Evolutionary conservation across 257 asterid genomes (phyloP).

Genomic region (Rauvolfia tetraphylla): DNA sequence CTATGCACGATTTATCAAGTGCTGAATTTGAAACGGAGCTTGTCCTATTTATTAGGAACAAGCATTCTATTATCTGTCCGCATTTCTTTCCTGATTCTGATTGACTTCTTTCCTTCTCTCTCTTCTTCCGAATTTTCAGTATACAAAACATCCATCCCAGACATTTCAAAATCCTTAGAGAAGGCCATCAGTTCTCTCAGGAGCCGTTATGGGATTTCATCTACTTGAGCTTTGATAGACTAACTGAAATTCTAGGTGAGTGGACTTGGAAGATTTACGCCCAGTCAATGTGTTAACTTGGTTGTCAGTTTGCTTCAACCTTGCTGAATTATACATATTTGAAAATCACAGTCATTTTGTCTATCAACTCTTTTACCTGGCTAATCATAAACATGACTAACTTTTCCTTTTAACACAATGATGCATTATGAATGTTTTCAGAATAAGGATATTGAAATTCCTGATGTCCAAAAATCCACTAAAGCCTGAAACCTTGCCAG

Average conservation of each 20-base stretch:
- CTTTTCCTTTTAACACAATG: not conserved
- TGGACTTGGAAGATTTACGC: not conserved
- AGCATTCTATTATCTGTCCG: not conserved
- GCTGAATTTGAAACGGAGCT: not conserved
- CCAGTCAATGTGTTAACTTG: not conserved
- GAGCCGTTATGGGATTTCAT: constrained; percentile 63
- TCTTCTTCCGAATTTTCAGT: constrained; percentile 41
- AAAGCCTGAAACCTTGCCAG: not conserved
- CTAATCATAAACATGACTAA: not conserved
- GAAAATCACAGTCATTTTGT: not conserved
- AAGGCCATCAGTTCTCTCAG: constrained; percentile 63
- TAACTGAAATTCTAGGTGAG: constrained; percentile 20
- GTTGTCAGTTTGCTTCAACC: not conserved
- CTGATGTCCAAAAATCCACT: not conserved
- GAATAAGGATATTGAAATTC: no score
- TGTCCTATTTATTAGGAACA: not conserved
- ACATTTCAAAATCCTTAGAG: constrained; percentile 61
- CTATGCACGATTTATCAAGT: not conserved
- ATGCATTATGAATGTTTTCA: no score
- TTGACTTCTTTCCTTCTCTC: not conserved
- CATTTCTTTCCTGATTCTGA: constrained; percentile 5
- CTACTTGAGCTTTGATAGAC: constrained; percentile 32
- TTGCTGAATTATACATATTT: not conserved
- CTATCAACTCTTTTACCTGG: not conserved
- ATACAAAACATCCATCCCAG: constrained; percentile 61